These are phyloP conservation scores for Trifolium repens DNA, from an alignment of 306 rosid species.

Conservation along the genomic window DNA sequence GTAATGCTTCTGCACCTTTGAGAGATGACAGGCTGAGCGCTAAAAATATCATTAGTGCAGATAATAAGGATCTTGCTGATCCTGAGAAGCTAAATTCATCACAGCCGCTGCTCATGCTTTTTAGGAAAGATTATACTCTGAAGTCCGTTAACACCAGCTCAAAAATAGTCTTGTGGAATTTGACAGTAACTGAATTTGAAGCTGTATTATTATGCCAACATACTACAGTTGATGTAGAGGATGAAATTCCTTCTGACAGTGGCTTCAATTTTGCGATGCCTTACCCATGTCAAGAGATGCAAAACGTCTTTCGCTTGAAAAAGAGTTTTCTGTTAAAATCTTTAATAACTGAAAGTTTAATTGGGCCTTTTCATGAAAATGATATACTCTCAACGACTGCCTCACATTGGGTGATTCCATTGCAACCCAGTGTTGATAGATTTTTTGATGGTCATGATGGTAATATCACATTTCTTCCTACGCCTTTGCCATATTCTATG, in stretches of 20 bases:
- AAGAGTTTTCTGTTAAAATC: slow-evolving; percentile 51
- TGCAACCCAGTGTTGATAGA: slow-evolving; percentile 28
- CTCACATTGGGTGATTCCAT: slow-evolving; percentile 48
- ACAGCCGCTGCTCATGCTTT: slow-evolving; percentile 54
- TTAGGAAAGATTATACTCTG: slow-evolving; percentile 72
- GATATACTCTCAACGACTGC: slow-evolving; percentile 43
- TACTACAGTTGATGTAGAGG: slow-evolving; percentile 43
- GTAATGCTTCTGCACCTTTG: slow-evolving; percentile 43
- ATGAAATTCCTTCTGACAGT: slow-evolving; percentile 45
- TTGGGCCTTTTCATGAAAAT: slow-evolving; percentile 35
- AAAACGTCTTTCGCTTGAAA: slow-evolving; percentile 51
- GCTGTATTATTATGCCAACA: slow-evolving; percentile 67
- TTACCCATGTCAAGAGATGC: slow-evolving; percentile 65
- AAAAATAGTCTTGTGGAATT: slow-evolving; percentile 64
- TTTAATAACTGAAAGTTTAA: slow-evolving; percentile 38
- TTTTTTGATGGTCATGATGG: slow-evolving; percentile 33
- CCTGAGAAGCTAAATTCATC: slow-evolving; percentile 41
- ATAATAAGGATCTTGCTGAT: slow-evolving; percentile 49
- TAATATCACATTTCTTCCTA: slow-evolving; percentile 38
- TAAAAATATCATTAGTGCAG: slow-evolving; percentile 13
- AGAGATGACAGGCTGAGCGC: slow-evolving; percentile 41
- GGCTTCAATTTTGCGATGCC: slow-evolving; percentile 63
- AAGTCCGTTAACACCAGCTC: slow-evolving; percentile 55
- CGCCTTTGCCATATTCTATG: slow-evolving; percentile 21
- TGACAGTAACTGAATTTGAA: slow-evolving; percentile 66